A percentile compares a stretch with the other conserved stretches of the same genome.
phyloP scores from a whole-genome alignment of 352 stramenopile species.

The Phytophthora colocasiae region DNA sequence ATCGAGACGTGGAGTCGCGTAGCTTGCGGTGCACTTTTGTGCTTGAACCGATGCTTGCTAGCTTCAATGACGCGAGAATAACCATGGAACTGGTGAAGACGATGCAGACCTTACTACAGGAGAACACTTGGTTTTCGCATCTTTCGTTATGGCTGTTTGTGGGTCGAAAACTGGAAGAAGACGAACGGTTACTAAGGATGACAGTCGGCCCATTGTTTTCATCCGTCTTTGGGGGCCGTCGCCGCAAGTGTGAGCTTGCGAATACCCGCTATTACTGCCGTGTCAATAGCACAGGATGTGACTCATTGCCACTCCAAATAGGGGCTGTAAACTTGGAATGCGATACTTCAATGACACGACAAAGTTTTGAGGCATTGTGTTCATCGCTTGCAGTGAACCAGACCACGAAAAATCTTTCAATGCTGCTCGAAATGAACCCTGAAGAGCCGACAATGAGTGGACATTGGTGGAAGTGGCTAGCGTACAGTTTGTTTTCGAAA shows the following conservation, averaged over 20 bases:
- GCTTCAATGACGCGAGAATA: slow-evolving; percentile 10
- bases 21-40: slow-evolving; percentile 26
- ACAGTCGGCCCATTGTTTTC: too few species aligned
- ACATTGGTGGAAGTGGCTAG: slow-evolving; percentile 7
- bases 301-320: too few species aligned
- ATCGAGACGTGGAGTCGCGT: background rate
- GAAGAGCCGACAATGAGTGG: background rate
- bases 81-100: background rate
- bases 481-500: slow-evolving; percentile 13
- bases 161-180: too few species aligned
- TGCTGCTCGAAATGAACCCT: background rate
- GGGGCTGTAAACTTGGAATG: too few species aligned
- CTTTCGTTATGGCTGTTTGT: too few species aligned
- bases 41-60: slow-evolving; percentile 18
- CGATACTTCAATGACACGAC: too few species aligned
- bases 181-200: too few species aligned
- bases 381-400: slow-evolving; percentile 11
- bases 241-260: too few species aligned
- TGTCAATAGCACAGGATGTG: too few species aligned
- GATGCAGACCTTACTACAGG: slow-evolving; percentile 7
- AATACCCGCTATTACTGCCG: too few species aligned
- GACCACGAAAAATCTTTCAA: slow-evolving; percentile 5
- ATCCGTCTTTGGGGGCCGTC: too few species aligned
- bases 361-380: background rate
- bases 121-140: slow-evolving; percentile 12